Conservation (phyloP, 1,284 basidiomycete genomes). For the Cerrena zonata region DNA sequence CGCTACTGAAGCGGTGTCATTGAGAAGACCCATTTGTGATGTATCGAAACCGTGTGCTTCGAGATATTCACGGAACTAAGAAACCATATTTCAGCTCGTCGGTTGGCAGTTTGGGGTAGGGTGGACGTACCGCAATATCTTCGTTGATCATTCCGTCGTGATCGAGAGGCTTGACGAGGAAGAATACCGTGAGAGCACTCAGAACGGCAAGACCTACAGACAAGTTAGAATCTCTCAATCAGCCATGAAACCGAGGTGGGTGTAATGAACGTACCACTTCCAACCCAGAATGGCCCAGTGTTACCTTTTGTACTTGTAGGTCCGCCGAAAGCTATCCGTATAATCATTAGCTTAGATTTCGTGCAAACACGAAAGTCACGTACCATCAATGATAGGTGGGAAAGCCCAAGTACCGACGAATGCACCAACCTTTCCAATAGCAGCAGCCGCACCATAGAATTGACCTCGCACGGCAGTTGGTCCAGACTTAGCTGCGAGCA, state of each 20-base stretch:
- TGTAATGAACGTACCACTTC: conserved; percentile 37
- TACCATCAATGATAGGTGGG: conserved; percentile 56
- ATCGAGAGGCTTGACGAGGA: conserved; percentile 72
- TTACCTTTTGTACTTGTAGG: conserved; percentile 45
- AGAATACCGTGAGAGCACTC: conserved; percentile 67
- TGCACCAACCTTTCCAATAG: conserved; percentile 82
- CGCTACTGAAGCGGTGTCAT: conserved; percentile 3
- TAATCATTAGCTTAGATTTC: no score
- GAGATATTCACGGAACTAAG: conserved; percentile 75
- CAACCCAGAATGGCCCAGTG: conserved; percentile 80
- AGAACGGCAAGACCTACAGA: conserved; percentile 55
- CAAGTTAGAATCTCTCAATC: not conserved
- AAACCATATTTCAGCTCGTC: not conserved
- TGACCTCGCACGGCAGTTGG: conserved; percentile 84
- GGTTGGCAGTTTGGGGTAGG: conserved; percentile 7
- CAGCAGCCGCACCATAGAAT: conserved; percentile 81
- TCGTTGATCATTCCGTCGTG: conserved; percentile 78
- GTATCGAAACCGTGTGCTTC: conserved; percentile 74
- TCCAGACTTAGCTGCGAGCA: conserved; percentile 76
- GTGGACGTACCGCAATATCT: conserved; percentile 51
- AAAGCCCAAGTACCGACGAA: conserved; percentile 70
- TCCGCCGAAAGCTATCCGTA: conserved; percentile 59
- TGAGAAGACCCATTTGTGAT: conserved; percentile 11
- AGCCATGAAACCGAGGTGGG: not conserved
- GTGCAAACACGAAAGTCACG: no score